These are phyloP conservation scores for Guadua angustifolia DNA, from an alignment of 176 grass and related monocot species.

Conservation along the genomic window DNA sequence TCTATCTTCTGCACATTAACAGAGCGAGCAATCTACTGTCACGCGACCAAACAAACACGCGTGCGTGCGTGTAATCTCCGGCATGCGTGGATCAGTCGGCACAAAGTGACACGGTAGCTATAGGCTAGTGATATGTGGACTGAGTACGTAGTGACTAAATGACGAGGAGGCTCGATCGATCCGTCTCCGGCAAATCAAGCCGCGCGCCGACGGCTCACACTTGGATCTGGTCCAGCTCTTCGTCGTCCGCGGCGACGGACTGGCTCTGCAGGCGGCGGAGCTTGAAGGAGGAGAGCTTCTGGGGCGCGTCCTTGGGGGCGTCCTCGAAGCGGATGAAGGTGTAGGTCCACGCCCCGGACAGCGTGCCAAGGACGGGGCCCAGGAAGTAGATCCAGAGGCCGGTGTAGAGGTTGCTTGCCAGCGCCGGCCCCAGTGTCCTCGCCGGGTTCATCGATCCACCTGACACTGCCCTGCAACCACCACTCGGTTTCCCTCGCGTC, in stretches of 20 bases:
- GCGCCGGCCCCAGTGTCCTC: conserved; percentile 86
- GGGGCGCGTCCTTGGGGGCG: conserved; percentile 33
- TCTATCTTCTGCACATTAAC: conserved; percentile 3
- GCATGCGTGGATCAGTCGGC: conserved; percentile 2
- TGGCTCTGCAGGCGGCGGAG: conserved; percentile 82
- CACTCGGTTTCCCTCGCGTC: conserved; percentile 47
- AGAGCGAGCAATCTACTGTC: conserved; percentile 35
- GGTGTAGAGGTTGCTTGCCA: conserved; percentile 72
- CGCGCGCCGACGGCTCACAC: conserved; percentile 18
- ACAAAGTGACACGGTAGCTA: conserved; percentile 5
- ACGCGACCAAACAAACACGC: background rate
- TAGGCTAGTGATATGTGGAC: background rate
- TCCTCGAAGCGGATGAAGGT: conserved; percentile 71
- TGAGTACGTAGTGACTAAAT: background rate
- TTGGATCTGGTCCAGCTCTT: conserved; percentile 47
- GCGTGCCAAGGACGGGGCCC: conserved; percentile 71
- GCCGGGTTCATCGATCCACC: conserved; percentile 99
- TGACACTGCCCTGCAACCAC: conserved; percentile 83
- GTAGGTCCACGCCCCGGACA: conserved; percentile 76
- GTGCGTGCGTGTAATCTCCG: conserved; percentile 2
- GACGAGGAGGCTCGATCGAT: background rate
- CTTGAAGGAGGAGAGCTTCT: conserved; percentile 86
- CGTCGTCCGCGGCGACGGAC: conserved; percentile 51
- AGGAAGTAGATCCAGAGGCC: conserved; percentile 96
- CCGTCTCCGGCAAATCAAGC: background rate